A percentile compares a stretch with the other conserved stretches of the same genome.
These are phyloP conservation scores for Hamigera avellanea DNA, from an alignment of 495 filamentous ascomycete species.

Conservation along the genomic window DNA sequence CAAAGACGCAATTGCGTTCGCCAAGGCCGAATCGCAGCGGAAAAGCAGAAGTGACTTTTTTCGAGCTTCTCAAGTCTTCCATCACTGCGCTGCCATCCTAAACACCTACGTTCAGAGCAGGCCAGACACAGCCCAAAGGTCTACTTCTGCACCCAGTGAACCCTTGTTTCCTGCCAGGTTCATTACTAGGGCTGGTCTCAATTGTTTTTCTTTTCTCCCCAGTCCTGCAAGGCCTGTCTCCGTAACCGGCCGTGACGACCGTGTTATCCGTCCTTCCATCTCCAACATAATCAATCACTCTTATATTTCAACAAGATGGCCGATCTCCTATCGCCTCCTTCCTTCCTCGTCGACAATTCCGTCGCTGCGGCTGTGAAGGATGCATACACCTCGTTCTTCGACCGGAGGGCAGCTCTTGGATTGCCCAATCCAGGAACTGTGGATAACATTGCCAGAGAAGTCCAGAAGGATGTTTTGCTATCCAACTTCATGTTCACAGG, in stretches of 20 bases:
- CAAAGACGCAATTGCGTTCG: conserved; percentile 16
- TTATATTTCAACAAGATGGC: conserved; percentile 24
- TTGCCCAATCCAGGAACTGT: conserved; percentile 85
- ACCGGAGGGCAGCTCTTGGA: conserved; percentile 75
- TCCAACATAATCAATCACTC: not conserved
- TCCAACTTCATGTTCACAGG: conserved; percentile 93
- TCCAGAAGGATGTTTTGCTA: conserved; percentile 87
- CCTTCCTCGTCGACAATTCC: conserved; percentile 62
- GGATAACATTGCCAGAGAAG: conserved; percentile 84
- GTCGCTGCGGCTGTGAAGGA: conserved; percentile 57
- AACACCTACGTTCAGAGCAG: conserved; percentile 11
- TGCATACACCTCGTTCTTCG: conserved; percentile 71
- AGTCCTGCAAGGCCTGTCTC: conserved; percentile 9
- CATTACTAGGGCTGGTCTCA: conserved; percentile 23
- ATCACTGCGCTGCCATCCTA: not conserved
- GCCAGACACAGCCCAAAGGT: conserved; percentile 11
- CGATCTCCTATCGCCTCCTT: conserved; percentile 42
- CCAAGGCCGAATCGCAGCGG: conserved; percentile 2
- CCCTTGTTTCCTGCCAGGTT: conserved; percentile 7
- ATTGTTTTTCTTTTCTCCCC: conserved; percentile 10
- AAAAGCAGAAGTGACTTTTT: conserved; percentile 24
- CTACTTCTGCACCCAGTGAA: conserved; percentile 10
- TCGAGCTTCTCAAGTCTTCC: conserved; percentile 5
- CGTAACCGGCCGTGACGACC: conserved; percentile 16
- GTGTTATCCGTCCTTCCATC: conserved; percentile 3